These are phyloP conservation scores for Microascus cirrosus DNA, from an alignment of 2,329 filamentous ascomycete species.

Conservation along the genomic window DNA sequence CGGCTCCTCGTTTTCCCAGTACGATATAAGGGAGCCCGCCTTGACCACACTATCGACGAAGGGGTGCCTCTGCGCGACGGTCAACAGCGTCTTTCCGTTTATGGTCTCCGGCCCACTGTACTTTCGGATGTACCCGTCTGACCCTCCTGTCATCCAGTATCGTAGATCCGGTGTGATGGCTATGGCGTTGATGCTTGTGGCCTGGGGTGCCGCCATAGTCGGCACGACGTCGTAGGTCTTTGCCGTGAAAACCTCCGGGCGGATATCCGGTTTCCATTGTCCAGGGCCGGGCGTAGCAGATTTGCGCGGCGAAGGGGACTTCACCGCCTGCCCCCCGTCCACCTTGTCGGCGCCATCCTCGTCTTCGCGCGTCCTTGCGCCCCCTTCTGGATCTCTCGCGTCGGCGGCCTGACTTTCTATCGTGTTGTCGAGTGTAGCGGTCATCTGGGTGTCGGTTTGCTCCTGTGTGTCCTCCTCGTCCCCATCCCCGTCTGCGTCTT, in stretches of 20 bases:
- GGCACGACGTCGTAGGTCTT: constrained; percentile 87
- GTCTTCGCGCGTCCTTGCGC: constrained; percentile 10
- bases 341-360: constrained; percentile 2
- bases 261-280: constrained; percentile 6
- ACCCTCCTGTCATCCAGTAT: constrained; percentile 89
- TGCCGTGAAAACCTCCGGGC: constrained; percentile 67
- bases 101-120: constrained; percentile 93
- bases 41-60: constrained; percentile 98
- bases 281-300: constrained; percentile 1
- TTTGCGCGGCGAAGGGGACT: constrained; percentile 8
- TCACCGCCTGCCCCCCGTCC: background rate
- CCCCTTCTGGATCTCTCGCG: constrained; percentile 10
- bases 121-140: constrained; percentile 92
- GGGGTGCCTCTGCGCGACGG: constrained; percentile 88
- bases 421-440: constrained; percentile 25
- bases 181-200: constrained; percentile 89
- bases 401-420: constrained; percentile 23
- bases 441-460: constrained; percentile 16
- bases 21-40: constrained; percentile 85
- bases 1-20: constrained; percentile 96
- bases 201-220: constrained; percentile 91
- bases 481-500: constrained; percentile 17
- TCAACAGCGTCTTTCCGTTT: constrained; percentile 86
- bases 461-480: constrained; percentile 14
- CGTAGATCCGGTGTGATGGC: constrained; percentile 87